Percentiles rank a stretch among this genome's conserved stretches.
Evolutionary conservation across 495 filamentous ascomycete species (phyloP).

Genomic region (Tuber borchii): DNA sequence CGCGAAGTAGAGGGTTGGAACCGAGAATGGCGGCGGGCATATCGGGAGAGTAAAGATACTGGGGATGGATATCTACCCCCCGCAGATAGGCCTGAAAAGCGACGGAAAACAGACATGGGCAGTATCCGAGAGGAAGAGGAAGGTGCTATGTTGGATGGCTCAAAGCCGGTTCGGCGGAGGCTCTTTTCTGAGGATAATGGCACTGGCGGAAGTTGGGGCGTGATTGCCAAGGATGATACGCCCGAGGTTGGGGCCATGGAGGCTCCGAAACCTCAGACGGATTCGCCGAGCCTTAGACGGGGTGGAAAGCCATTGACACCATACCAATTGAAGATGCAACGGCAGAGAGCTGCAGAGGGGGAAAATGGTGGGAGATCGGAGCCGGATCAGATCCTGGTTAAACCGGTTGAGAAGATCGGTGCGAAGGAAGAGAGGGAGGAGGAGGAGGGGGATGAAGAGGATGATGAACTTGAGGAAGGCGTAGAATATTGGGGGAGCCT

Average conservation of each 20-base stretch:
- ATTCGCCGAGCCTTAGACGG: conserved; percentile 3
- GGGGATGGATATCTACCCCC: conserved; percentile 39
- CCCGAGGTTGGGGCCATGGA: conserved; percentile 7
- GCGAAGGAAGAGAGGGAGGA: background rate
- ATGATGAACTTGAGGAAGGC: conserved; percentile 58
- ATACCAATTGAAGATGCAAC: conserved; percentile 37
- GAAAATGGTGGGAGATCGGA: background rate
- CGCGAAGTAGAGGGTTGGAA: conserved; percentile 40
- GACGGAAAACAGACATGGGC: conserved; percentile 26
- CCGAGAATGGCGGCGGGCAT: conserved; percentile 25
- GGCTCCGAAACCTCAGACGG: conserved; percentile 3
- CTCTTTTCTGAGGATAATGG: conserved; percentile 7
- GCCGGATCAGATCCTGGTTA: conserved; percentile 12
- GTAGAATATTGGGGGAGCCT: conserved; percentile 64
- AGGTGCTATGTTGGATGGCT: conserved; percentile 8
- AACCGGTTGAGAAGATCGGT: background rate
- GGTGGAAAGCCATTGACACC: conserved; percentile 31
- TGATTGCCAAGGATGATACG: conserved; percentile 8
- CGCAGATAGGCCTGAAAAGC: conserved; percentile 20
- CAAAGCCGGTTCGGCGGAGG: background rate
- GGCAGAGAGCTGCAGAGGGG: conserved; percentile 16
- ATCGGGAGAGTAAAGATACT: conserved; percentile 12
- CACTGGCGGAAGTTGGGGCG: conserved; percentile 10
- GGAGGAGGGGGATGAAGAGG: conserved; percentile 53
- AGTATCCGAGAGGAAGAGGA: conserved; percentile 40